Evolutionary conservation across 2,329 filamentous ascomycete species (phyloP), one percentile per base, ranked within the genome.

Genomic region (Thermoascus crustaceus): DNA sequence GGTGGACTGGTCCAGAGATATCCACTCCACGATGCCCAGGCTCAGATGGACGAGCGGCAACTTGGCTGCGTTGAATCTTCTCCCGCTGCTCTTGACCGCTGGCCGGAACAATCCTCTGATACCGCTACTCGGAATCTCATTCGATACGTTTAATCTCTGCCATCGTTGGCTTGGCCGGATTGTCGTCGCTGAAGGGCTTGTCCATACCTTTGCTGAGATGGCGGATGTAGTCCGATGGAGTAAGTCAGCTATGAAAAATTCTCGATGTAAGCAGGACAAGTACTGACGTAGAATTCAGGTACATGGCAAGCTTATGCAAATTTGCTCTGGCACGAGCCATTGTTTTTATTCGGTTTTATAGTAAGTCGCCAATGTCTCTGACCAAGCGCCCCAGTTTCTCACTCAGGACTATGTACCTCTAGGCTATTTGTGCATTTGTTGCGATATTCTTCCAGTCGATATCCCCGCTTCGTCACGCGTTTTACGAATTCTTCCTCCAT

Each of bases 21-120:
- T 49, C 19, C 34, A 49, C 5, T 46, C 50, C 35, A 48, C 50
- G 38, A 49, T 57, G 46, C 58, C 50, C 29, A 53, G 59, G 31
- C 67, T 94, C 27, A 82, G 89, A 52, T 88, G 87, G 29, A 77
- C 88, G 31, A 82, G 82, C 4, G 89, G 89, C 24, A 82, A 83
- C 4, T 70, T 96, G 41, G 78, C 87, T 3, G 71, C 85, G 6
- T 76, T 93, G 55, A 96, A 94, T 66, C 80, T 94, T 70, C 76
- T 95, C 7, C 86, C 85, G 3, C 76, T 94, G 31, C 73, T 95
- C 48, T 75, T 95, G 44, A 76, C 94, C 40, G 87, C 86, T 11
- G 80, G 85, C 21, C 82, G 89, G 51, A 95, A 95, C 68, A 96
- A 95, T 62, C 85, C 85, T 2, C 69, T 94, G 35, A 93, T 95